Conservation (phyloP, 108 stramenopile genomes). For the Stephanodiscus minutulus region DNA sequence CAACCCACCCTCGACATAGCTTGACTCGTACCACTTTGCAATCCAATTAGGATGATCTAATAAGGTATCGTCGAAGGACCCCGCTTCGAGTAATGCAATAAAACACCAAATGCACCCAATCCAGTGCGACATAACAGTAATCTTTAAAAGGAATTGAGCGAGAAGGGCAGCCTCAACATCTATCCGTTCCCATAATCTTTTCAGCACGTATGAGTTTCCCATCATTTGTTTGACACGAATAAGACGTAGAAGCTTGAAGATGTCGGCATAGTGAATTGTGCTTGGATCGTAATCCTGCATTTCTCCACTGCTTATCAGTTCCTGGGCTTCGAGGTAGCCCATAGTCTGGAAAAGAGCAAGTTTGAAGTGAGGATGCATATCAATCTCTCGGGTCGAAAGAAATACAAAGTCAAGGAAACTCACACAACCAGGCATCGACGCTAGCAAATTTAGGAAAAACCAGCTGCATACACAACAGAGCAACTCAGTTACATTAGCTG, state of each 20-base stretch:
- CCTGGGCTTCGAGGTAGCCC: neutral
- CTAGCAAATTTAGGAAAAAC: constrained; percentile 31
- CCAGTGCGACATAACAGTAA: constrained; percentile 26
- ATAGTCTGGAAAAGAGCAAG: neutral
- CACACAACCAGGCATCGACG: constrained; percentile 24
- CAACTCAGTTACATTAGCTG: neutral
- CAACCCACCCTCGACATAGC: constrained; percentile 34
- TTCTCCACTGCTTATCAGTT: neutral
- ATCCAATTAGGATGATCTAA: constrained; percentile 49
- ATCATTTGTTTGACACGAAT: constrained; percentile 24
- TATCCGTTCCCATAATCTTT: constrained; percentile 21
- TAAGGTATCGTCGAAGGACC: constrained; percentile 30
- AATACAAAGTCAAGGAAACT: neutral
- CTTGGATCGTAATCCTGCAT: neutral
- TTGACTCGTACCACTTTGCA: constrained; percentile 30
- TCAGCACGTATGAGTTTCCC: constrained; percentile 19
- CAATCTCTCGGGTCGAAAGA: neutral
- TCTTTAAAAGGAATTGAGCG: constrained; percentile 26
- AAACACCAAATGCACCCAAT: constrained; percentile 37
- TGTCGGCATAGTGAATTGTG: constrained; percentile 8
- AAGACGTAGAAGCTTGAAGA: constrained; percentile 42
- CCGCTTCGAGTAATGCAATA: constrained; percentile 39
- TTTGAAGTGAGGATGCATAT: neutral
- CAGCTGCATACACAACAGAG: neutral
- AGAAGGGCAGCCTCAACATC: constrained; percentile 24